phyloP scores from a whole-genome alignment of 495 filamentous ascomycete genomes.

The Hyaloscypha bicolor region DNA sequence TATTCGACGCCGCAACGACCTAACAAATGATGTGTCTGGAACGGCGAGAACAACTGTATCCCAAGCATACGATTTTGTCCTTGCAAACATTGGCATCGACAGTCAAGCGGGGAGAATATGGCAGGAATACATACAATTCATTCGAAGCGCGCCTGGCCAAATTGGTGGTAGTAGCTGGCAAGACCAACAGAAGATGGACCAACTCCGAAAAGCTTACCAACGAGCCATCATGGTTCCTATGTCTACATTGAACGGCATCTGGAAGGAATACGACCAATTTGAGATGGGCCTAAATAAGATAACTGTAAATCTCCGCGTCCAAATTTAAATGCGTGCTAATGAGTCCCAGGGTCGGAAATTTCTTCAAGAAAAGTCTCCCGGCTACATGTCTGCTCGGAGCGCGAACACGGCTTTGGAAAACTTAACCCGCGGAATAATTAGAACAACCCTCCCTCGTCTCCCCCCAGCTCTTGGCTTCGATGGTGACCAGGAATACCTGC shows the following conservation, averaged over 20 bases:
- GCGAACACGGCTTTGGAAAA: constrained; percentile 83
- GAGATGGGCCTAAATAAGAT: constrained; percentile 91
- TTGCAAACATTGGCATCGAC: constrained; percentile 89
- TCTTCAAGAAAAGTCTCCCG: constrained; percentile 84
- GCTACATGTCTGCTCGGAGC: constrained; percentile 91
- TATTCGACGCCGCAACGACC: constrained; percentile 84
- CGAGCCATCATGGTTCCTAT: constrained; percentile 84
- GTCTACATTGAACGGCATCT: constrained; percentile 74
- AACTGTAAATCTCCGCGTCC: constrained; percentile 28
- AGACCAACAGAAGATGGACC: constrained; percentile 96
- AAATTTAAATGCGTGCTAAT: constrained; percentile 33
- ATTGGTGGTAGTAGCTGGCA: constrained; percentile 89
- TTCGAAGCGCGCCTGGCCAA: constrained; percentile 80
- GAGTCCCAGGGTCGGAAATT: constrained; percentile 82
- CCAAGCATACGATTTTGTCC: constrained; percentile 85
- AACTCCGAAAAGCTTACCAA: constrained; percentile 87
- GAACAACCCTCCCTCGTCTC: constrained; percentile 75
- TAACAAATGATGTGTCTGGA: constrained; percentile 77
- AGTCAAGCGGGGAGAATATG: constrained; percentile 89
- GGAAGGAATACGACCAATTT: constrained; percentile 97
- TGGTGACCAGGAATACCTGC: constrained; percentile 79
- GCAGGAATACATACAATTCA: constrained; percentile 90
- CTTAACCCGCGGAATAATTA: constrained; percentile 74
- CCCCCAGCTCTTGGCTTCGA: constrained; percentile 85
- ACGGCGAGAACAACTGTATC: constrained; percentile 73